Evolutionary conservation across 108 stramenopile species (phyloP).

Genomic region (Conticribra guillardii): DNA sequence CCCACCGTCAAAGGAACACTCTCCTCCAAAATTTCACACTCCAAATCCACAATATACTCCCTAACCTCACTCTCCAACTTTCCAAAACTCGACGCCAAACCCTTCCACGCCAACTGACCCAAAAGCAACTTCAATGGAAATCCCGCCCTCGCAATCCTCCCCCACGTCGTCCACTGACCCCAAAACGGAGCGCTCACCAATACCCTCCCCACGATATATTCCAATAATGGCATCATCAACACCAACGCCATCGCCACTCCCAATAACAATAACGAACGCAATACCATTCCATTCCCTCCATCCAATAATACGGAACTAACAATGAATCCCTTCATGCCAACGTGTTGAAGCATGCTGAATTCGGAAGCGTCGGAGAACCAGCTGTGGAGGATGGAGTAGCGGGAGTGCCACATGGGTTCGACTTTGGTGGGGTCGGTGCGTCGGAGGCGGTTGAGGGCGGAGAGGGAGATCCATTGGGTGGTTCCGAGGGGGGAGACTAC

Average conservation of each 20-base stretch:
- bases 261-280: constrained; percentile 49
- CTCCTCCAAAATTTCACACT: constrained; percentile 76
- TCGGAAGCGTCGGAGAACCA: constrained; percentile 77
- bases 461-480: constrained; percentile 74
- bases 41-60: constrained; percentile 73
- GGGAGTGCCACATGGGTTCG: constrained; percentile 88
- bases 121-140: constrained; percentile 85
- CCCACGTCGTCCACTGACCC: constrained; percentile 74
- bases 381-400: constrained; percentile 67
- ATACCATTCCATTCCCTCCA: constrained; percentile 48
- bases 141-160: constrained; percentile 71
- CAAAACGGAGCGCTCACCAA: constrained; percentile 69
- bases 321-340: constrained; percentile 65
- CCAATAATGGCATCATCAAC: constrained; percentile 65
- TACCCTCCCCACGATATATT: constrained; percentile 55
- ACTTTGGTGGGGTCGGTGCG: constrained; percentile 88
- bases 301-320: constrained; percentile 63
- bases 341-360: constrained; percentile 70
- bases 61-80: constrained; percentile 57
- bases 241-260: constrained; percentile 39
- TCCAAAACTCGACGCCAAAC: constrained; percentile 45
- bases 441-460: constrained; percentile 78
- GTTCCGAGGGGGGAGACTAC: constrained; percentile 74
- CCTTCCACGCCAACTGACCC: constrained; percentile 76
- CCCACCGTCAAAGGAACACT: constrained; percentile 72